Evolutionary conservation across 1,139 yeast genomes (phyloP), one percentile per base, ranked within the genome.

Genomic region (Suhomyces chickasaworum): DNA sequence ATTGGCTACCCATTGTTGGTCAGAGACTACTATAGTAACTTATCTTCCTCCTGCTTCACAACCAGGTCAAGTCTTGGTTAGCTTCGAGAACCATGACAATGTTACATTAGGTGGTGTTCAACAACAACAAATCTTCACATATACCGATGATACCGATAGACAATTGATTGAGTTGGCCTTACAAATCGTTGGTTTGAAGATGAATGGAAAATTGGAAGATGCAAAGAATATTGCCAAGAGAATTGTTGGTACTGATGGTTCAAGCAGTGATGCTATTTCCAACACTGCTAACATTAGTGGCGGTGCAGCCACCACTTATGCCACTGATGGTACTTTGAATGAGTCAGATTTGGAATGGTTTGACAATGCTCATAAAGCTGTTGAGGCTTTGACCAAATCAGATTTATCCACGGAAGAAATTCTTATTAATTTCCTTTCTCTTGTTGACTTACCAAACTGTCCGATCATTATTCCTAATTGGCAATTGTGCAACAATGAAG

Each of bases 1-100:
- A 0, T 71, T 89, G 42, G 88, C 96, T 1, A 89, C 97, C 1
- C 97, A 90, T 61, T 90, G 96, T 65, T 93, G 98, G 98, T 89
- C 95, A 40, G 95, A 88, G 38, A 81, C 95, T 3, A 93, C 99
- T 0, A 86, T 93, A 50, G 96, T 93, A 2, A 89, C 97, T 0
- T 91, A 88, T 58, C 71, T 91, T 42, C 99, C 99, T 3, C 97
- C 98, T 2, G 89, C 97, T 0, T 68, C 85, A 4, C 81, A 77
- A 45, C 85, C 97, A 0, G 98, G 98, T 0, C 97, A 93, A 54
- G 99, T 93, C 3, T 75, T 89, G 51, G 97, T 93, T 2, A 81
- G 90, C 22, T 86, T 93, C 59, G 84, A 82, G 40, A 81, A 83
- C 53, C 70, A 66, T 41, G 77, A 72, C 38, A 60, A 53, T 41